Evolutionary conservation across 352 stramenopile genomes (phyloP), one percentile per base, ranked within the genome.

Genomic region (Phytophthora meadii): DNA sequence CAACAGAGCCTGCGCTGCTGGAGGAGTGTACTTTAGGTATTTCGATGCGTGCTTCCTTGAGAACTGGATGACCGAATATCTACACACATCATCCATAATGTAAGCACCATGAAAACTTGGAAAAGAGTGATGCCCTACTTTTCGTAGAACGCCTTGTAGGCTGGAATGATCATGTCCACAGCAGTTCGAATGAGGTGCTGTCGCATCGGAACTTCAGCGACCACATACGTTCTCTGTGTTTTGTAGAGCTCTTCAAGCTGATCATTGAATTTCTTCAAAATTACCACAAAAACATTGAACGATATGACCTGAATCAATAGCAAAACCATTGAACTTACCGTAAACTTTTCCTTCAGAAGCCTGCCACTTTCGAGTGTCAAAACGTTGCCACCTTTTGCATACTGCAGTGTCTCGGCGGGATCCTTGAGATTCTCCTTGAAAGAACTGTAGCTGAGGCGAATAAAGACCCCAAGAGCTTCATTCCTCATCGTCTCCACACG

Each of bases 311-410:
- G 32, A 30, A 25, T 15, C 19, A 15, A 19, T n/a, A 5, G 9
- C 30, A 36, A 51, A 12, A 19, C 25, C n/a, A 41, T 32, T 7
- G 15, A 14, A 5, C 78, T 46, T 64, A 93, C 87, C 72, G 84
- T 66, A 61, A 98, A 98, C 50, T 97, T 95, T 54, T 93, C 89
- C 71, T 98, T 98, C 52, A 98, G 73, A 24, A 98, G 62, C 11
- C 92, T 78, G 8, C 94, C 94, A 66, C 83, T 96, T 59, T 98
- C 92, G 12, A 97, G 70, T 11, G 92, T 97, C 4, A 98, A 70
- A 17, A 97, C 66, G 25, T 76, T 88, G 36, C 86, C 76, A 24
- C 84, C 82, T 49, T 92, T 96, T 28, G 87, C 76, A 65, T 97
- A 98, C 54, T 95, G 84, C 9, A 98, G 68, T 36, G 87, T 93